Percentiles rank a stretch among this genome's conserved stretches.
These are phyloP conservation scores for Heterobasidion occidentale DNA, from an alignment of 1,284 basidiomycete genomes.

Conservation along the genomic window DNA sequence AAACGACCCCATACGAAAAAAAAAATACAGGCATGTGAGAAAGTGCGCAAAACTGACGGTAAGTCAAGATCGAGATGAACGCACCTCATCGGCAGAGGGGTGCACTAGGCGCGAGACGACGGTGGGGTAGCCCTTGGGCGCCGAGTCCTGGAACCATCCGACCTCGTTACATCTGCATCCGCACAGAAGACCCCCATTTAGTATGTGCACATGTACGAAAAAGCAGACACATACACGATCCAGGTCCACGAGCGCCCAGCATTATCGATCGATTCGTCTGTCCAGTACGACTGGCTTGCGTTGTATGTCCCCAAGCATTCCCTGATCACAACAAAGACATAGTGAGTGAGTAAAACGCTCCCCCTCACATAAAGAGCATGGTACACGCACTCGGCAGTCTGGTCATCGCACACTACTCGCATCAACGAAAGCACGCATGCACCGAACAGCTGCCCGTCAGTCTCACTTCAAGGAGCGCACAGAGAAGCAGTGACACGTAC, in stretches of 20 bases:
- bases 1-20: neutral
- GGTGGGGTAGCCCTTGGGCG: constrained; percentile 42
- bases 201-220: neutral
- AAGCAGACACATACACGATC: constrained; percentile 37
- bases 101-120: constrained; percentile 56
- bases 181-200: neutral
- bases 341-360: neutral
- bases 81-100: constrained; percentile 41
- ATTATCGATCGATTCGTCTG: constrained; percentile 46
- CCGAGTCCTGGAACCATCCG: constrained; percentile 55
- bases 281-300: constrained; percentile 36
- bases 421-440: neutral
- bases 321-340: constrained; percentile 21
- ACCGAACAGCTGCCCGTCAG: no score
- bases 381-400: constrained; percentile 13
- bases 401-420: constrained; percentile 33
- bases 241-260: constrained; percentile 48
- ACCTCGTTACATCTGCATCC: constrained; percentile 55
- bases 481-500: constrained; percentile 22
- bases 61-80: neutral
- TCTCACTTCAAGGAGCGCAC: no score
- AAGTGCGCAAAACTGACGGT: neutral
- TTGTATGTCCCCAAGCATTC: constrained; percentile 54
- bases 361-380: neutral
- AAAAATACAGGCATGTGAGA: neutral